Conservation (phyloP, 2,329 filamentous ascomycete species). For the Neoscytalidium dimidiatum region DNA sequence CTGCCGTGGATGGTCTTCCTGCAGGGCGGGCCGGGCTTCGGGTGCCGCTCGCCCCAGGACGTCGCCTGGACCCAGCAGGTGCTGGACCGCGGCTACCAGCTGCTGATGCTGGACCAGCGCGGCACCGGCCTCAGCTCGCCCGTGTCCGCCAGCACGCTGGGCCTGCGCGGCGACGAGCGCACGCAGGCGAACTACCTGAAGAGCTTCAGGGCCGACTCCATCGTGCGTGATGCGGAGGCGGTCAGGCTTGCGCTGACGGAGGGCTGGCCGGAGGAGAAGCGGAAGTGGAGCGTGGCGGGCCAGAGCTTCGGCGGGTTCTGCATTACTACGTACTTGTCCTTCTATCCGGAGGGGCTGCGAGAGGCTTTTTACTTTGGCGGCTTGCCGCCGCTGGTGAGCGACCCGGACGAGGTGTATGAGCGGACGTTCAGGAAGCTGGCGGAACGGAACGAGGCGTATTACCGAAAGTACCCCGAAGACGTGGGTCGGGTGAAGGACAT, state of each 20-base stretch:
- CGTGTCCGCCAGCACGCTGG: constrained; percentile 72
- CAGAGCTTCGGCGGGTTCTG: constrained; percentile 94
- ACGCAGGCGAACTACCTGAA: constrained; percentile 80
- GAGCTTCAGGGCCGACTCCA: constrained; percentile 84
- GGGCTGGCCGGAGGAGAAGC: constrained; percentile 67
- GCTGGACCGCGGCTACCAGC: constrained; percentile 78
- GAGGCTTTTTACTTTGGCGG: constrained; percentile 86
- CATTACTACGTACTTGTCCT: constrained; percentile 78
- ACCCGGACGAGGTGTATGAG: constrained; percentile 73
- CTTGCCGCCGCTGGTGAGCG: constrained; percentile 67
- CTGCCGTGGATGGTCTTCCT: constrained; percentile 69
- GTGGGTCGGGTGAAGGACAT: constrained; percentile 67
- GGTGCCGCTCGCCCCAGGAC: constrained; percentile 73
- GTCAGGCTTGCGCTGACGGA: constrained; percentile 74
- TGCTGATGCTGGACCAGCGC: constrained; percentile 84
- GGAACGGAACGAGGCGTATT: constrained; percentile 76
- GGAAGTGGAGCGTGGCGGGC: constrained; percentile 83
- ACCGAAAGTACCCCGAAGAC: constrained; percentile 83
- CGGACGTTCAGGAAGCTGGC: constrained; percentile 69
- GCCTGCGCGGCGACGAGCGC: constrained; percentile 60
- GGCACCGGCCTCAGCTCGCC: constrained; percentile 85
- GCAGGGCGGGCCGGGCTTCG: constrained; percentile 83
- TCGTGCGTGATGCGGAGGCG: constrained; percentile 86
- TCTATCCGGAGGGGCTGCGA: constrained; percentile 72
- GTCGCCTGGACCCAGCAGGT: constrained; percentile 69